phyloP scores from a whole-genome alignment of 495 filamentous ascomycete species.

The Penicillium simplicissimum region DNA sequence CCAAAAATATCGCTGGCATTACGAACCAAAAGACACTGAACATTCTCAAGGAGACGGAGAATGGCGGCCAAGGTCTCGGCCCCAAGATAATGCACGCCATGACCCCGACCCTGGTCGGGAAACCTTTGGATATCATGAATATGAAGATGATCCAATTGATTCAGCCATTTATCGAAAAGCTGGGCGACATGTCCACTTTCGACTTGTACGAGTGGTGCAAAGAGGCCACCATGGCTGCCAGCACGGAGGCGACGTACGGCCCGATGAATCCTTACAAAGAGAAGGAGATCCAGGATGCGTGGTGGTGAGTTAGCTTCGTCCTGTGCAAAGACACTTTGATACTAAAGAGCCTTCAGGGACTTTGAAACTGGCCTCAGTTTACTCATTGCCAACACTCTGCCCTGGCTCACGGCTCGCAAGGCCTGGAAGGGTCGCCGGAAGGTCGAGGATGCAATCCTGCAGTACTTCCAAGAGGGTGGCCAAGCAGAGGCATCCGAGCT shows the following conservation, averaged over 20 bases:
- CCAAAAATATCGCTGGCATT: conserved; percentile 25
- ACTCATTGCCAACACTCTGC: conserved; percentile 34
- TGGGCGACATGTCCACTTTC: conserved; percentile 10
- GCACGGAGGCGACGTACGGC: conserved; percentile 52
- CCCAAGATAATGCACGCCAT: conserved; percentile 23
- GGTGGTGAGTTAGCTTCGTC: conserved; percentile 38
- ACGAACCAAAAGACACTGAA: conserved; percentile 13
- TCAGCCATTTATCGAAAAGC: conserved; percentile 18
- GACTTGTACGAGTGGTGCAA: conserved; percentile 43
- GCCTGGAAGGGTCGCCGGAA: conserved; percentile 38
- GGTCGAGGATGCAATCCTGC: conserved; percentile 38
- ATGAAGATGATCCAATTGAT: conserved; percentile 25
- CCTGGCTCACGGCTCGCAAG: conserved; percentile 44
- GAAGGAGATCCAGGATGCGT: conserved; percentile 38
- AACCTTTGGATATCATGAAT: conserved; percentile 33
- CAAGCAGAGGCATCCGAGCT: conserved; percentile 36
- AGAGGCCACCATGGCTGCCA: conserved; percentile 47
- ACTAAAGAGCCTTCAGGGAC: conserved; percentile 31
- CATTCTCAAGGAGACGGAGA: conserved; percentile 18
- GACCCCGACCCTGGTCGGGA: conserved; percentile 29
- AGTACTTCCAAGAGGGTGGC: conserved; percentile 40
- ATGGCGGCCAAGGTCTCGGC: conserved; percentile 24
- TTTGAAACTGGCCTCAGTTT: conserved; percentile 43
- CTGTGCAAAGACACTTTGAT: not conserved
- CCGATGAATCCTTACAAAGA: conserved; percentile 50